Evolutionary conservation across 441 rosid genomes (phyloP).

Genomic region (Erodium trifolium): DNA sequence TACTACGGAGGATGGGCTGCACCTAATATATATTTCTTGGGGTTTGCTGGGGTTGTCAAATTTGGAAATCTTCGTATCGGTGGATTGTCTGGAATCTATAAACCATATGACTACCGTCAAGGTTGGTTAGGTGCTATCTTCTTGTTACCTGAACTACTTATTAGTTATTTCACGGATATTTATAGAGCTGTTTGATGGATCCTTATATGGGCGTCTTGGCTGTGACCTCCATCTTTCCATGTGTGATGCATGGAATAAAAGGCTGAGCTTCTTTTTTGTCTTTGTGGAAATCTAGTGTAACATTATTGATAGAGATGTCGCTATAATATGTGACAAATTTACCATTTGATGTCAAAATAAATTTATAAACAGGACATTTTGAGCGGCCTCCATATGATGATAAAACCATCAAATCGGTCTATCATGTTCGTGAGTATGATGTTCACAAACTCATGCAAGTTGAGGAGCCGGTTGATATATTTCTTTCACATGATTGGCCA

Average conservation of each 20-base stretch:
- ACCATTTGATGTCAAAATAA: not conserved
- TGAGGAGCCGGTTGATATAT: conserved; percentile 71
- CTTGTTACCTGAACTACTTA: conserved; percentile 11
- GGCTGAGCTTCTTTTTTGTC: not conserved
- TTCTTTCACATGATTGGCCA: conserved; percentile 97
- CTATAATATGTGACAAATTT: not conserved
- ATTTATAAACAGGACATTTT: conserved; percentile 50
- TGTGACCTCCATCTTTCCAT: no score
- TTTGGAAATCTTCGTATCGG: conserved; percentile 80
- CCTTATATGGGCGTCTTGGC: not conserved
- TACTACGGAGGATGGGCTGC: conserved; percentile 95
- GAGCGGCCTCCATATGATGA: conserved; percentile 80
- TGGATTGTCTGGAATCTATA: conserved; percentile 87
- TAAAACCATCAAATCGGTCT: conserved; percentile 56
- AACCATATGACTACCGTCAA: conserved; percentile 41
- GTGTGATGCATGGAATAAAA: not conserved
- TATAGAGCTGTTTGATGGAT: not conserved
- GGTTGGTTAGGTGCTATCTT: conserved; percentile 35
- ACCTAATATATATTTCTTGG: conserved; percentile 71
- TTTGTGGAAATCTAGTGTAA: not conserved
- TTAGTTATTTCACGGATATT: conserved; percentile 4
- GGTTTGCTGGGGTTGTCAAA: conserved; percentile 76
- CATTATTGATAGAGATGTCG: not conserved
- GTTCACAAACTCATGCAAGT: conserved; percentile 79
- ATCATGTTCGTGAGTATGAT: conserved; percentile 87